phyloP scores from a whole-genome alignment of 2,329 filamentous ascomycete species.

The Calonectria montana region DNA sequence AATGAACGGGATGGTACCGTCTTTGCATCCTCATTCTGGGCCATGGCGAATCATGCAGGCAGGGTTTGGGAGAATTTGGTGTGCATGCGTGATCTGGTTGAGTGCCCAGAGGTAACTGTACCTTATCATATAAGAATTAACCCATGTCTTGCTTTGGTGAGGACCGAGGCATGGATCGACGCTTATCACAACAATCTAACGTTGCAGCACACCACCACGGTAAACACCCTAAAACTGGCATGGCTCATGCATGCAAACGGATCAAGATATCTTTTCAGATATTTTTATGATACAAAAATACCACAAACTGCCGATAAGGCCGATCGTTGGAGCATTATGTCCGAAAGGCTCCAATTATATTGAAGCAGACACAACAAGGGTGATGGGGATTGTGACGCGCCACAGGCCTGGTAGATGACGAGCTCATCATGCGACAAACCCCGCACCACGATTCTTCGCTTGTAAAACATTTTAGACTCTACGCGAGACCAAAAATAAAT shows the following conservation, averaged over 20 bases:
- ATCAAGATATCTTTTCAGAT: background rate
- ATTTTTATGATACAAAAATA: background rate
- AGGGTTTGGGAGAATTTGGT: too few species aligned
- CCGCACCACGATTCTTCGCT: background rate
- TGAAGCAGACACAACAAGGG: background rate
- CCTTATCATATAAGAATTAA: background rate
- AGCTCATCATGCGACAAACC: background rate
- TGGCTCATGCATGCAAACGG: background rate
- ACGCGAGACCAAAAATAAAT: too few species aligned
- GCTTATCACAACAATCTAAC: slow-evolving; percentile 1
- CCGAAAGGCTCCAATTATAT: background rate
- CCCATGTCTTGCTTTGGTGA: background rate
- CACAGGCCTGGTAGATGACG: background rate
- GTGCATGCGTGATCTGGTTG: background rate
- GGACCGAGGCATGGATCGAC: background rate
- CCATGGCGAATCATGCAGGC: background rate
- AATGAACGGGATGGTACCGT: background rate
- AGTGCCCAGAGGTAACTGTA: background rate
- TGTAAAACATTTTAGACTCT: too few species aligned
- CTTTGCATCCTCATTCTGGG: background rate
- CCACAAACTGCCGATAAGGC: background rate
- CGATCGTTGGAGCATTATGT: background rate
- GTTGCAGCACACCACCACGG: slow-evolving; percentile 4
- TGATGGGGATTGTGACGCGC: background rate
- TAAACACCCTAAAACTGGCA: background rate